Evolutionary conservation across 2,329 filamentous ascomycete species (phyloP), one percentile per base, ranked within the genome.

Genomic region (Torrubiellomyces zombiae): DNA sequence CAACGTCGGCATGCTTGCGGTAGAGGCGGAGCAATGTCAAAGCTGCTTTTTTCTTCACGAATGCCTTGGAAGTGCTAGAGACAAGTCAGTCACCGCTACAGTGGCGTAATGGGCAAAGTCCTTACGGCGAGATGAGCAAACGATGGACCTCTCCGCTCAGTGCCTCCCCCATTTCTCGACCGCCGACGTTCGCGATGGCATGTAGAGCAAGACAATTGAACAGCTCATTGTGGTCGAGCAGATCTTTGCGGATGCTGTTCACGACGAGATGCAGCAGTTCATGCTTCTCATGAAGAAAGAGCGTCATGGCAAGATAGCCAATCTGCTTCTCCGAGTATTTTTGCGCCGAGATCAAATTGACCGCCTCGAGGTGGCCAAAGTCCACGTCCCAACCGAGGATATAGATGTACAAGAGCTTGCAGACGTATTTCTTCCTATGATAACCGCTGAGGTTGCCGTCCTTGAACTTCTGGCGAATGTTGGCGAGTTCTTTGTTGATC

Each of bases 271-370:
- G 89, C 34, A 98, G 58, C 34, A 98, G 65, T 53, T 98, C 89
- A 56, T 98, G 89, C 50, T 92, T 74, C 55, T 98, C 89, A 53
- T 98, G 89, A 20, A 98, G 62, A 55, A 98, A 95, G 28, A 98
- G 64, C 2, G 89, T 98, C 52, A 98, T 91, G 26, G 89, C 89
- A 40, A 98, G 67, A 49, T 98, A 98, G 28, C 89, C 89, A 46
- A 98, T 98, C 60, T 98, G 89, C 58, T 98, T 98, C 51, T 98
- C 89, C 13, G 86, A 95, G 56, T 95, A 98, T 49, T 95, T 98
- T 45, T 67, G 83, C 28, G 86, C 83, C 15, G 86, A 94, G 39
- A 98, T 91, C 43, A 98, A 69, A 47, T 95, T 95, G 47, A 98
- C 86, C 17, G 91, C 91, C 57, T 98, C 89, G 38, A 98, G 72